A percentile compares a stretch with the other conserved stretches of the same genome.
Evolutionary conservation across 2,329 filamentous ascomycete genomes (phyloP).

Genomic region (Alternaria novae-zelandiae): DNA sequence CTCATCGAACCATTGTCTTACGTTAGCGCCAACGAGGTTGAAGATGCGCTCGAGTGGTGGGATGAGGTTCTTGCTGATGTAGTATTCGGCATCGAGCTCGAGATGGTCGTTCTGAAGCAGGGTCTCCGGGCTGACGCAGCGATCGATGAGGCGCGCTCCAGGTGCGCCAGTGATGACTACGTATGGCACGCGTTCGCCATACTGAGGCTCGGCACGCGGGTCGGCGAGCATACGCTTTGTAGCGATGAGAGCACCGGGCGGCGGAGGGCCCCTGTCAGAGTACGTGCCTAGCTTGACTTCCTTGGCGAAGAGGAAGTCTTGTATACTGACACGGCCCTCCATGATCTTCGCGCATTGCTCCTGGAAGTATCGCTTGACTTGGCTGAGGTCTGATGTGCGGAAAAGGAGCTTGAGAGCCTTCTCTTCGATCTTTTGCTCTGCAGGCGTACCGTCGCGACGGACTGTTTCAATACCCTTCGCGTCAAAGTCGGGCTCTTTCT

Average conservation of each 20-base stretch:
- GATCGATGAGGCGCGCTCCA: constrained; percentile 82
- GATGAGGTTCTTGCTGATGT: constrained; percentile 94
- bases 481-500: constrained; percentile 86
- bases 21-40: constrained; percentile 91
- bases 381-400: constrained; percentile 83
- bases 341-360: constrained; percentile 91
- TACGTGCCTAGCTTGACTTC: constrained; percentile 93
- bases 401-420: constrained; percentile 89
- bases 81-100: constrained; percentile 92
- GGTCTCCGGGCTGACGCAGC: constrained; percentile 86
- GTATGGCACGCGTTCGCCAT: constrained; percentile 93
- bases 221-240: constrained; percentile 86
- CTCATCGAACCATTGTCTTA: constrained; percentile 90
- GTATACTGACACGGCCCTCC: constrained; percentile 83
- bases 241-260: constrained; percentile 87
- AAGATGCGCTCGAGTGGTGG: constrained; percentile 96
- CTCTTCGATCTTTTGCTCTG: constrained; percentile 96
- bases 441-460: constrained; percentile 89
- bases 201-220: constrained; percentile 85
- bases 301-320: constrained; percentile 94
- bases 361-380: constrained; percentile 90
- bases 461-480: constrained; percentile 99
- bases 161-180: constrained; percentile 90
- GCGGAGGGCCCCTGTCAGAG: constrained; percentile 77
- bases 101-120: constrained; percentile 77